Percentiles rank a stretch among this genome's conserved stretches.
phyloP scores from a whole-genome alignment of 257 asterid genomes.

The Solanum pimpinellifolium region DNA sequence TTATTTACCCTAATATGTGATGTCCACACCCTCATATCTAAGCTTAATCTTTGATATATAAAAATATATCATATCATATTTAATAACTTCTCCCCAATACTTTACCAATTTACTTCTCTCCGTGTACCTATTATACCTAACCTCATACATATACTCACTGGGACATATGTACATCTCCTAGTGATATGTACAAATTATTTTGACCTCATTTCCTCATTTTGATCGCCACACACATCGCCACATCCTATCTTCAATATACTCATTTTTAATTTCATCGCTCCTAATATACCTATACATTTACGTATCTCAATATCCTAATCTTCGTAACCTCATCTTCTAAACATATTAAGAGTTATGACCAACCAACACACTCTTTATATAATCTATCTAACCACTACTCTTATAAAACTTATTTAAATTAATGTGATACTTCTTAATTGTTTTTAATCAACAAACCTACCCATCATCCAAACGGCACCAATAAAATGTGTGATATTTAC shows the following conservation, averaged over 20 bases:
- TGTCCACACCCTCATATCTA: background rate
- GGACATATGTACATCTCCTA: background rate
- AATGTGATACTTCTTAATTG: too few relatives aligned
- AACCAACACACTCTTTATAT: background rate
- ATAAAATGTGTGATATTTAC: background rate
- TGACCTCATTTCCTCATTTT: background rate
- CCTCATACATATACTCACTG: background rate
- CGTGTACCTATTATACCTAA: background rate
- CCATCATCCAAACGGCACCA: background rate
- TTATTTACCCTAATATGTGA: background rate
- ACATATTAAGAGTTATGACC: too few relatives aligned
- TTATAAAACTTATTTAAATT: too few relatives aligned
- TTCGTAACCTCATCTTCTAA: background rate
- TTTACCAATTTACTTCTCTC: background rate
- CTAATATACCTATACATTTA: too few relatives aligned
- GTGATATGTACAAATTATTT: too few relatives aligned
- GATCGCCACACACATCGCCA: background rate
- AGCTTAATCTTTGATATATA: background rate
- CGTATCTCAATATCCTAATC: too few relatives aligned
- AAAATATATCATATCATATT: background rate
- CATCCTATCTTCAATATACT: too few relatives aligned
- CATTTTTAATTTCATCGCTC: too few relatives aligned
- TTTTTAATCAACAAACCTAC: background rate
- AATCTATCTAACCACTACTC: background rate
- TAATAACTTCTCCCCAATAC: background rate